phyloP scores from a whole-genome alignment of 768 basidiomycete genomes.

The Panaeolus cyanescens region DNA sequence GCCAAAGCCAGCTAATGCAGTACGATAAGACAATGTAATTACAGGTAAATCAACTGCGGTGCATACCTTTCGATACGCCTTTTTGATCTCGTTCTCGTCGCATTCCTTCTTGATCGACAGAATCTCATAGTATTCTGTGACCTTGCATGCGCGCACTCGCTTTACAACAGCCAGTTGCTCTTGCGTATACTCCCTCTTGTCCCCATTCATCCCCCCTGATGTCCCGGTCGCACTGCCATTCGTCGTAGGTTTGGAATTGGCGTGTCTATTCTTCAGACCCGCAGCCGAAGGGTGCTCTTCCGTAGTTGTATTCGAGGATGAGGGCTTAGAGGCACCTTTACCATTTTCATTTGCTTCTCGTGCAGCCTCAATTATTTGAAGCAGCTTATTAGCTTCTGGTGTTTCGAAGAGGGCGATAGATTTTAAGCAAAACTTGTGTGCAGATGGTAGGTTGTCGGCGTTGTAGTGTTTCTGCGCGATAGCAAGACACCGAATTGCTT shows the following conservation, averaged over 20 bases:
- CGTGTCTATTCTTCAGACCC: conserved; percentile 65
- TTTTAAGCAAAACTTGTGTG: conserved; percentile 89
- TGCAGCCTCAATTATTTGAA: conserved; percentile 66
- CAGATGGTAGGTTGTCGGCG: conserved; percentile 70
- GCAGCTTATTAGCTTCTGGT: conserved; percentile 67
- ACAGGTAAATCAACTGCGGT: background rate
- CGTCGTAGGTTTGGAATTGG: conserved; percentile 30
- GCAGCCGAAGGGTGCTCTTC: conserved; percentile 78
- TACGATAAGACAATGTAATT: background rate
- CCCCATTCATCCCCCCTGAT: conserved; percentile 62
- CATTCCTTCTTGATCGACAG: conserved; percentile 77
- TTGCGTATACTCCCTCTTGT: conserved; percentile 84
- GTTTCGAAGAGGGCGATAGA: conserved; percentile 83
- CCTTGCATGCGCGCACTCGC: conserved; percentile 82
- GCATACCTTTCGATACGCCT: conserved; percentile 92
- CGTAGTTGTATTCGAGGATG: conserved; percentile 49
- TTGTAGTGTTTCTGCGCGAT: conserved; percentile 80
- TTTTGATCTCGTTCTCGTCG: conserved; percentile 86
- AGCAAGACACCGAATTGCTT: conserved; percentile 77
- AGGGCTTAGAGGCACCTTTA: conserved; percentile 26
- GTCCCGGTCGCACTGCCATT: conserved; percentile 44
- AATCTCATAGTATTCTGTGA: conserved; percentile 93
- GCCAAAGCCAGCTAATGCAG: conserved; percentile 75
- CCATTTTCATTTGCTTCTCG: background rate
- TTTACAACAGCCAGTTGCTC: conserved; percentile 86